A percentile compares a stretch with the other conserved stretches of the same genome.
Conservation (phyloP, 2,329 filamentous ascomycete genomes). For the Scedosporium boydii region DNA sequence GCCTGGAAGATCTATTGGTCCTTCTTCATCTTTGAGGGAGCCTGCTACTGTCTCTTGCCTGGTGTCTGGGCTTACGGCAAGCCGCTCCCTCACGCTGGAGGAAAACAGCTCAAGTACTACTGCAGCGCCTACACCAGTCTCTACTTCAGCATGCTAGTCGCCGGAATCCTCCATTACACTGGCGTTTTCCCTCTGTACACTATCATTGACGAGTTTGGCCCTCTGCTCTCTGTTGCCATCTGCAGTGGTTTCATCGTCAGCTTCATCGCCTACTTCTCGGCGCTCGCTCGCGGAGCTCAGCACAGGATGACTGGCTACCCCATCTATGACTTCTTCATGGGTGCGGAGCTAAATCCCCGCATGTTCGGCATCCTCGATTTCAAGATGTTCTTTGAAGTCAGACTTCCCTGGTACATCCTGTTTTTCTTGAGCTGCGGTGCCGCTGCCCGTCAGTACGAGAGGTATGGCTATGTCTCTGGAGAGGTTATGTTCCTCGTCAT, state of each 20-base stretch:
- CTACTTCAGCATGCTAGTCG: constrained; percentile 71
- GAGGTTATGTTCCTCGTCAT: constrained; percentile 78
- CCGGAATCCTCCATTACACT: constrained; percentile 65
- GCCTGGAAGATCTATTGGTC: constrained; percentile 94
- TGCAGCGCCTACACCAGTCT: constrained; percentile 85
- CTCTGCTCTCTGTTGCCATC: constrained; percentile 87
- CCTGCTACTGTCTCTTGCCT: constrained; percentile 76
- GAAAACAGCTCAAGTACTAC: constrained; percentile 86
- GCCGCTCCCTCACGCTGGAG: constrained; percentile 70
- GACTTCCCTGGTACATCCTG: constrained; percentile 85
- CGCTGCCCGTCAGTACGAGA: constrained; percentile 73
- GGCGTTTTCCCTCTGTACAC: constrained; percentile 85
- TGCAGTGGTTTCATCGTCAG: constrained; percentile 78
- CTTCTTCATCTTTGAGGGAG: constrained; percentile 77
- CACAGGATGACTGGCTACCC: constrained; percentile 86
- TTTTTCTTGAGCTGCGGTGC: constrained; percentile 69
- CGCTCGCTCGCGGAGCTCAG: constrained; percentile 66
- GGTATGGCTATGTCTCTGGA: constrained; percentile 76
- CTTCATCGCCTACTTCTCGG: constrained; percentile 78
- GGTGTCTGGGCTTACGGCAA: constrained; percentile 85
- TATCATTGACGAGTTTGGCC: constrained; percentile 89
- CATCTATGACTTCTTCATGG: constrained; percentile 91
- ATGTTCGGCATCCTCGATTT: constrained; percentile 83
- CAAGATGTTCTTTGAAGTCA: constrained; percentile 96
- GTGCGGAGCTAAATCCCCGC: constrained; percentile 78